Base-by-base conservation (phyloP, 2,329 filamentous ascomycete genomes). In the Sclerotiophoma versabilis region DNA sequence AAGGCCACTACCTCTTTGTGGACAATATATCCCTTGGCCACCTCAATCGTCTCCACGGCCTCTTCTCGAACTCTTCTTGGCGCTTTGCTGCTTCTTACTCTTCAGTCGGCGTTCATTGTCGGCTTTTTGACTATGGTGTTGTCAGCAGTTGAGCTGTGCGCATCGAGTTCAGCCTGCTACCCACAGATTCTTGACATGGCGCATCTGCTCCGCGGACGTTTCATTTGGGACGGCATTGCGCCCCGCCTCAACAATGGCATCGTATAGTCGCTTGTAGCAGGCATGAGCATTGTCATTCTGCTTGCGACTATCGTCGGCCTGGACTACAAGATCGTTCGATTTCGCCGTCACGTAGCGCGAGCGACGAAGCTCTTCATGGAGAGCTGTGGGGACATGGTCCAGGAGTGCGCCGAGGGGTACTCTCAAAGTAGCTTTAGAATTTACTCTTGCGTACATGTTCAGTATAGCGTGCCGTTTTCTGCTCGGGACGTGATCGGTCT, bases 401-500 rank as follows among this genome's bases (percentile, higher is more conserved):
- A 86, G 71, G 33, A 88, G 76, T 7, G 77, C 70, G 20, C 78
- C 73, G 44, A 85, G 72, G 15, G 83, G 77, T 27, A 88, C 73
- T 60, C 81, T 83, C 27, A 88, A 71, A n/a, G 85, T 87, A 51
- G 85, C 85, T 76, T 88, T 88, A 29, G 86, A 86, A 68, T 85
- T 87, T 59, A 87, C 83, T 78, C 86, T 88, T 70, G 54, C 51
- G 39, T 26, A 50, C 49, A 58, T 52, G 86, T 83, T 65, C 61
- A 66, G 64, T 49, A 57, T 54, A 60, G 64, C 54, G 60, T 58
- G 55, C 47, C 56, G 54, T 55, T 49, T 48, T 60, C 43, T 43
- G 38, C 37, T 52, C 47, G 54, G 54, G 49, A 48, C 52, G 30
- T 48, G 44, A 56, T 58, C 57, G 54, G 59, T 57, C 63, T 58